Evolutionary conservation across 2,329 filamentous ascomycete species (phyloP), one percentile per base, ranked within the genome.

Genomic region (Colletotrichum chrysophilum): DNA sequence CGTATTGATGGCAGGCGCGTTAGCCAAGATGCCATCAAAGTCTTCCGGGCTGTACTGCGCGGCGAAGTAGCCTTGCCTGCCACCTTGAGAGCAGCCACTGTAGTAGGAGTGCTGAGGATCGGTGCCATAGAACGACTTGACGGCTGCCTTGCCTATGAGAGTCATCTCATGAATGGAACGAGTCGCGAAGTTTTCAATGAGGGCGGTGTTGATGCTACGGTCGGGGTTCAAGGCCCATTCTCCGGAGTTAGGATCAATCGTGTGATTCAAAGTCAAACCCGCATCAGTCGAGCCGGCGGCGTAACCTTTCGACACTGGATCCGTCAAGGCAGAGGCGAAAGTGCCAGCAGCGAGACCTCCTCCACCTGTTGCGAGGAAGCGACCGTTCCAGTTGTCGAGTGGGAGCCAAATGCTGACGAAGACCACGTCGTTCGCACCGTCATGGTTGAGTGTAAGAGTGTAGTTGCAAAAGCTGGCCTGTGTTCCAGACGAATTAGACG

Each of bases 71-170:
- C 90, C 91, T 83, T 92, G 90, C 1, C 91, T 84, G 1, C 91
- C 91, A 10, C 91, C 91, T 0, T 89, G 88, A 0, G 90, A 92
- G 79, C 91, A 93, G 13, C 91, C 91, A 3, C 88, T 79, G 76
- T 88, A 92, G 80, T 92, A 92, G 0, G 86, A 88, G 70, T 87
- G 88, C 1, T 82, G 79, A 2, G 84, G 80, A 0, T 34, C 6
- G 4, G 71, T 75, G 24, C 84, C 82, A 78, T 91, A 91, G 80
- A 88, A 91, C 9, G 82, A 79, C 34, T 86, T 78, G 4, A 86
- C 85, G 21, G 91, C 78, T 4, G 84, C 76, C 78, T 92, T 91
- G 24, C 86, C 87, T 5, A 89, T 78, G 5, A 87, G 82, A 0
- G 88, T 85, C 48, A 87, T 88, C 48, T 87, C 88, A 77, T 91